A percentile compares a stretch with the other conserved stretches of the same genome.
Conservation (phyloP, 768 basidiomycete species). For the Neoboletus brunneissimus region DNA sequence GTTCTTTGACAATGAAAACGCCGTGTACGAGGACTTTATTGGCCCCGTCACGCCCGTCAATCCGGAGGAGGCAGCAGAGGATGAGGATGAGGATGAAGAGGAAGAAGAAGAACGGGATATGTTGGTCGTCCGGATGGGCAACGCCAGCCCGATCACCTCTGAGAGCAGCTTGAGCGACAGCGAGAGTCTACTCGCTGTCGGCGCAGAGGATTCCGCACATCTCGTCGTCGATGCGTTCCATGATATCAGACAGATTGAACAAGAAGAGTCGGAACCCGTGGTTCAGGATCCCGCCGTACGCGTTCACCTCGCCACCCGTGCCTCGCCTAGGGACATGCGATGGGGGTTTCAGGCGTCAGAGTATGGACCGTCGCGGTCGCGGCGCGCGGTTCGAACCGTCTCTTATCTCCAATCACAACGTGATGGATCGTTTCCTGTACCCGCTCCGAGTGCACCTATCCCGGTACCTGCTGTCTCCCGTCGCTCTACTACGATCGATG, state of each 20-base stretch:
- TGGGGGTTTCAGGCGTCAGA: constrained; percentile 5
- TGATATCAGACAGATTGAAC: constrained; percentile 22
- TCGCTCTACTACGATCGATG: constrained; percentile 21
- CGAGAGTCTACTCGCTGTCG: constrained; percentile 48
- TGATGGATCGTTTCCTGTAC: constrained; percentile 10
- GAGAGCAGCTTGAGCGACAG: constrained; percentile 45
- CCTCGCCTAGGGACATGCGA: constrained; percentile 7
- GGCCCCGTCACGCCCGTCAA: constrained; percentile 32
- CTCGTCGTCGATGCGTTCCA: constrained; percentile 40
- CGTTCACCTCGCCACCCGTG: constrained; percentile 23
- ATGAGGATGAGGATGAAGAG: constrained; percentile 20
- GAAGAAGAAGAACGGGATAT: constrained; percentile 36
- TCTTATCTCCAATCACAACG: constrained; percentile 6
- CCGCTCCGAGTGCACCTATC: constrained; percentile 29
- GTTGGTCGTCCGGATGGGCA: constrained; percentile 29
- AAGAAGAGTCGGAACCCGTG: not conserved
- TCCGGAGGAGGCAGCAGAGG: constrained; percentile 16
- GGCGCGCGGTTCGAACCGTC: constrained; percentile 1
- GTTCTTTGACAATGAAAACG: constrained; percentile 59
- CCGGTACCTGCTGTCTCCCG: constrained; percentile 28
- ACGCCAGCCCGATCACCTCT: constrained; percentile 37
- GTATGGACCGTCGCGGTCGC: not conserved
- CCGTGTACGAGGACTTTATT: constrained; percentile 64
- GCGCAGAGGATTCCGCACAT: constrained; percentile 40
- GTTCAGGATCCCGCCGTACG: constrained; percentile 16